phyloP scores from a whole-genome alignment of 306 rosid species.

The Medicago arabica region DNA sequence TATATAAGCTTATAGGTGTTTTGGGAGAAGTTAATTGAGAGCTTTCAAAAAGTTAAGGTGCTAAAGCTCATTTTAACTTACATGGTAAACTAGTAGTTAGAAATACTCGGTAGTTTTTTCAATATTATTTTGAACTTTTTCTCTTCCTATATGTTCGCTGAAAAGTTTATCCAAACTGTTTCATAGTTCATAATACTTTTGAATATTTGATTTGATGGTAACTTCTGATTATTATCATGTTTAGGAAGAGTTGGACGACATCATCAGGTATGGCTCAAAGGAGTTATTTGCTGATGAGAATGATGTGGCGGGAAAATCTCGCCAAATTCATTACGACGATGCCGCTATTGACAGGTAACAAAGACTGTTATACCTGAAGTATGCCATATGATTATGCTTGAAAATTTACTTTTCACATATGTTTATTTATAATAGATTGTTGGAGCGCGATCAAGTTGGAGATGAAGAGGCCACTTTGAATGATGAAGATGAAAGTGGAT shows the following conservation, averaged over 20 bases:
- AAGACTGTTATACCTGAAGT: background rate
- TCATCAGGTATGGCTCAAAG: conserved; percentile 93
- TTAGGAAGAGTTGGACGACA: conserved; percentile 97
- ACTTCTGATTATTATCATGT: conserved; percentile 35
- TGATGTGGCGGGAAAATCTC: conserved; percentile 84
- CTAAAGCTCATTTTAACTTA: conserved; percentile 3
- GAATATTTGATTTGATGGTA: conserved; percentile 42
- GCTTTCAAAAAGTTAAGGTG: background rate
- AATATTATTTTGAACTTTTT: background rate
- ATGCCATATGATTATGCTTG: conserved; percentile 36
- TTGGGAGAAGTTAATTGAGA: background rate
- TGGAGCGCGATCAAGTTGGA: conserved; percentile 88
- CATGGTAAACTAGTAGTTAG: background rate
- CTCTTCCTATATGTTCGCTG: conserved; percentile 18
- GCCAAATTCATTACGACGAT: conserved; percentile 96
- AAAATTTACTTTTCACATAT: conserved; percentile 27
- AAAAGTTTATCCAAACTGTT: background rate
- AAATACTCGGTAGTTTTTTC: background rate
- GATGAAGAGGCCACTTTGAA: conserved; percentile 82
- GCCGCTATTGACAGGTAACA: conserved; percentile 87
- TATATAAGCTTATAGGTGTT: background rate
- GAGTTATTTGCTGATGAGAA: conserved; percentile 95
- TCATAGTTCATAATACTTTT: conserved; percentile 8
- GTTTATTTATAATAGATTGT: conserved; percentile 60
- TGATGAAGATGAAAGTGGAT: conserved; percentile 86